These are phyloP conservation scores for Boletus eberwhitei DNA, from an alignment of 768 basidiomycete species.

Conservation along the genomic window DNA sequence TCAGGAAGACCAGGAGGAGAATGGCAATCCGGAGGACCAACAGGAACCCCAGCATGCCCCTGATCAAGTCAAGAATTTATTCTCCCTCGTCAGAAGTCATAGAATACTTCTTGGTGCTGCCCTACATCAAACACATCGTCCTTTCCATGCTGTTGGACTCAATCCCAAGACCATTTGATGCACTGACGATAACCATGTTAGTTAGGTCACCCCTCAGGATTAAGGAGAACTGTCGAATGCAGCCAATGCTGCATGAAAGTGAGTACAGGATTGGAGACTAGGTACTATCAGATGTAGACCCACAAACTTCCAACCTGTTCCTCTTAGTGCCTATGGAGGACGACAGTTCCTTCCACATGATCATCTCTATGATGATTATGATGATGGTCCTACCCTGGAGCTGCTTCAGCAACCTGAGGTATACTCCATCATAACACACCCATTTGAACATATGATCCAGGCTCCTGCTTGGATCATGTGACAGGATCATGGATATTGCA, in stretches of 20 bases:
- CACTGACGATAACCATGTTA: too few species aligned
- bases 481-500: constrained; percentile 4
- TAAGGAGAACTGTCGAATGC: not conserved
- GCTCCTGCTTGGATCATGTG: constrained; percentile 8
- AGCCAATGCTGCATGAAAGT: too few species aligned
- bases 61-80: not conserved
- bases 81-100: not conserved
- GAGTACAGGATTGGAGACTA: not conserved
- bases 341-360: not conserved
- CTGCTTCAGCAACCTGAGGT: constrained; percentile 5
- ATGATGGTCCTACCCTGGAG: constrained; percentile 6
- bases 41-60: not conserved
- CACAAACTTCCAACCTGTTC: not conserved
- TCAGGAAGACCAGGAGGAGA: too few species aligned
- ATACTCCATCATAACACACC: not conserved
- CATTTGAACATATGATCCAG: not conserved
- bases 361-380: constrained; percentile 1
- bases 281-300: not conserved
- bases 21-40: not conserved
- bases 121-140: not conserved
- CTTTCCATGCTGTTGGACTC: not conserved
- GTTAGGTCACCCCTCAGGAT: not conserved
- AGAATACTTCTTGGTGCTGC: not conserved
- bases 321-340: not conserved
- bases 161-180: not conserved